Evolutionary conservation across 139 green algal species (phyloP), one percentile per base, ranked within the genome.

Genomic region (Micromonas commoda): DNA sequence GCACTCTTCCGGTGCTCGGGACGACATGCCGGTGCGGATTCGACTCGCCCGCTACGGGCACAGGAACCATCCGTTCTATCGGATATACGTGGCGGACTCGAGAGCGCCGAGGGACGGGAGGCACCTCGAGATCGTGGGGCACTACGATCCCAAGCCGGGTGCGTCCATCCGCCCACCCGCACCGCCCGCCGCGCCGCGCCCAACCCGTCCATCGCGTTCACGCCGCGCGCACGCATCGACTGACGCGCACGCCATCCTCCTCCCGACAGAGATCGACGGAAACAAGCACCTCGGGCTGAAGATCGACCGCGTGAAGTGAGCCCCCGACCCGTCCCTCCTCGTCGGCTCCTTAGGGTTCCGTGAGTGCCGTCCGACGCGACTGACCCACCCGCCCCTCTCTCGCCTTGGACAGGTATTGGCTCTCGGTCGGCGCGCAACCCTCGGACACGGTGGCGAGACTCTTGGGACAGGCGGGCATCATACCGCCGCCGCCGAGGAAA

Each of bases 271-370:
- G 32, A 87, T 87, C 21, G 91, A 96, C 75, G 90, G 90, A 21
- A 93, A 96, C 84, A 95, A 94, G 84, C 88, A 93, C 82, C 23
- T 95, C 9, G 85, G 84, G 20, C 81, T 96, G 20, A 89, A 94
- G 71, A 86, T 93, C 2, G 87, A 92, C 6, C 78, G 91, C 0
- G 87, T 96, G 57, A 91, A 91, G 89, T 90, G 60, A 80, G 83
- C 70, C 28, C 45, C n/a, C 2, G 64, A 0, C 4, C 60, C 24
- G 53, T 9, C 26, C 26, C 6, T 54, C 16, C n/a, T 75, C 26
- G 63, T 66, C n/a, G 32, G 9, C 9, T 57, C 45, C 9, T 57
- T 16, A 16, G 9, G 45, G 9, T 9, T 57, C 26, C 61, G 51
- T 52, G n/a, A n/a, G n/a, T n/a, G n/a, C 57, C 29, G 19, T 28